A percentile compares a stretch with the other conserved stretches of the same genome.
phyloP scores from a whole-genome alignment of 768 basidiomycete genomes.

The Artomyces pyxidatus region DNA sequence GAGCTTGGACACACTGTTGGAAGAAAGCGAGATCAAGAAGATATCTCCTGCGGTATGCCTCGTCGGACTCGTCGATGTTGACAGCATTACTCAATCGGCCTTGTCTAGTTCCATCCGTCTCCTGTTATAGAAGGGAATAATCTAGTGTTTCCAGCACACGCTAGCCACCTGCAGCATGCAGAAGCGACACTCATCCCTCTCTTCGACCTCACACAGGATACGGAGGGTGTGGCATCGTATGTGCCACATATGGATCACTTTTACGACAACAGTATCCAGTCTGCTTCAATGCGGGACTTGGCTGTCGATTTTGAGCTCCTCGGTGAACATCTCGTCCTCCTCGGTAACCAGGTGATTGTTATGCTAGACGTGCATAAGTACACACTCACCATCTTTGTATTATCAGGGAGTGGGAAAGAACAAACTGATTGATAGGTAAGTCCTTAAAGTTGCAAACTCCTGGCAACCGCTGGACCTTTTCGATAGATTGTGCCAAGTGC shows the following conservation, averaged over 20 bases:
- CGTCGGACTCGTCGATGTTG: neutral
- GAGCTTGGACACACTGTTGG: conserved; percentile 42
- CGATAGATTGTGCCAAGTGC: conserved; percentile 47
- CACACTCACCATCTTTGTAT: no score
- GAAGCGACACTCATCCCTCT: conserved; percentile 34
- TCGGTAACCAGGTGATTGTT: conserved; percentile 48
- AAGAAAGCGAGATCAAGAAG: conserved; percentile 40
- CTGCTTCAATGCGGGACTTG: conserved; percentile 56
- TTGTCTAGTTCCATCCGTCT: conserved; percentile 39
- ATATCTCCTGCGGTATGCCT: conserved; percentile 32
- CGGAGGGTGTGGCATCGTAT: conserved; percentile 46
- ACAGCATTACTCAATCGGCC: neutral
- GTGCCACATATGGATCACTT: conserved; percentile 65
- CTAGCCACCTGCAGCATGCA: conserved; percentile 24
- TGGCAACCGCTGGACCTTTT: no score
- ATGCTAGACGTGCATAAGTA: no score
- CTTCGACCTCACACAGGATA: conserved; percentile 43
- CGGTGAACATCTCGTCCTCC: conserved; percentile 54
- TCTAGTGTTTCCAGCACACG: conserved; percentile 41
- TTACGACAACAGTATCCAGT: conserved; percentile 63
- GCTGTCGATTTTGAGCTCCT: conserved; percentile 55
- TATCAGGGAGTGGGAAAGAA: conserved; percentile 61
- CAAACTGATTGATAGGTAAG: conserved; percentile 55
- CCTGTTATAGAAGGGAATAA: conserved; percentile 30
- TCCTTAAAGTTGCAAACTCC: neutral